phyloP scores from a whole-genome alignment of 495 filamentous ascomycete genomes.

The Daldinia vernicosa region DNA sequence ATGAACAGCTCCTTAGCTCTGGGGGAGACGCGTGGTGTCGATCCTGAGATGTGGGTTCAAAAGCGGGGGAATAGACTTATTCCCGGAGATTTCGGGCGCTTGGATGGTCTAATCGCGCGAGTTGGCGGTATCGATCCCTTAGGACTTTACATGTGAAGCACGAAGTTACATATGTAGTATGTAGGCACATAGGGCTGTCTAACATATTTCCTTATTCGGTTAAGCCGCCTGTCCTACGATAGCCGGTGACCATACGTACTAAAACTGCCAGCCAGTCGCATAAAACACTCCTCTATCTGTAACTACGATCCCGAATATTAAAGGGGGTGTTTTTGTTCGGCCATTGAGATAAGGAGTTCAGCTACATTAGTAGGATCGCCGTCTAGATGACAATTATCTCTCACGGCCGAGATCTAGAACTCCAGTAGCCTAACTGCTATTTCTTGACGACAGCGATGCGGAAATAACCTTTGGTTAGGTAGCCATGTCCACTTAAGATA shows the following conservation, averaged over 20 bases:
- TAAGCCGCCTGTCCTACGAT: constrained; percentile 18
- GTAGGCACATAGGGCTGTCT: constrained; percentile 41
- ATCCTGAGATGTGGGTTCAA: constrained; percentile 24
- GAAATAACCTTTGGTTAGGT: constrained; percentile 6
- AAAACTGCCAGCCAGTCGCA: constrained; percentile 23
- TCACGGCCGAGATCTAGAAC: constrained; percentile 12
- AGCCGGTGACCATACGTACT: constrained; percentile 22
- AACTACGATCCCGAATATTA: constrained; percentile 21
- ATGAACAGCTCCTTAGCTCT: constrained; percentile 9
- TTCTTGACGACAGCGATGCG: not conserved
- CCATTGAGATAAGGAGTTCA: constrained; percentile 24
- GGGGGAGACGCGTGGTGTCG: constrained; percentile 33
- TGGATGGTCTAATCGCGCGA: constrained; percentile 30
- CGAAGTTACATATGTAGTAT: constrained; percentile 34
- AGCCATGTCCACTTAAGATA: not conserved
- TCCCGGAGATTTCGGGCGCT: constrained; percentile 31
- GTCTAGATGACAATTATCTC: constrained; percentile 15
- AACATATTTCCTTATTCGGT: constrained; percentile 31
- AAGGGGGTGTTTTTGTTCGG: constrained; percentile 6
- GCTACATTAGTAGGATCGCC: constrained; percentile 6
- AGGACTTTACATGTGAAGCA: constrained; percentile 33
- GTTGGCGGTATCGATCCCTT: constrained; percentile 32
- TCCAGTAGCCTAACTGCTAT: constrained; percentile 10
- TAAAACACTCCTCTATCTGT: constrained; percentile 26
- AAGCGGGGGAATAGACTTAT: constrained; percentile 26